A percentile compares a stretch with the other conserved stretches of the same genome.
Conservation (phyloP, 371 early-diverging fungal species). For the Mycotypha africana region DNA sequence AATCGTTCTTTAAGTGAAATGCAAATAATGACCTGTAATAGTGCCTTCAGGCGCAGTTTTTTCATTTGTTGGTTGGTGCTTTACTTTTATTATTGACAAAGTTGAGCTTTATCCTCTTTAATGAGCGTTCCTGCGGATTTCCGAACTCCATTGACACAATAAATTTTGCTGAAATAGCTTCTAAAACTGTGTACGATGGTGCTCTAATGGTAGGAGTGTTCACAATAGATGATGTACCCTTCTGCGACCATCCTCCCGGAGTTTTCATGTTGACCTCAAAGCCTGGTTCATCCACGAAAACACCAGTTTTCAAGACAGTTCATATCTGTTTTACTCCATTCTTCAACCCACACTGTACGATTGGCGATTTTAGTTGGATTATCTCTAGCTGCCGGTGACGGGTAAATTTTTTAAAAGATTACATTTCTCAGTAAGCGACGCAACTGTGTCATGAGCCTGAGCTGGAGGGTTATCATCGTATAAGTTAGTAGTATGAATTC, state of each 20-base stretch:
- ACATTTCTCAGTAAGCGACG: conserved; percentile 5
- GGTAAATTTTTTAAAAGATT: conserved; percentile 7
- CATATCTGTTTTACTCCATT: conserved; percentile 10
- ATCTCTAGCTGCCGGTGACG: conserved; percentile 9
- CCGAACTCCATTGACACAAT: conserved; percentile 9
- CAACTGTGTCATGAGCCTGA: conserved; percentile 4
- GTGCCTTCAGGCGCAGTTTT: conserved; percentile 7
- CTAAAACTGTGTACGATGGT: conserved; percentile 5
- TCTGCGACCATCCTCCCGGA: not conserved
- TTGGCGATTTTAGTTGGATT: conserved; percentile 1
- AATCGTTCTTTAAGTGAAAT: conserved; percentile 12
- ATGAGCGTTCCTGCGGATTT: conserved; percentile 9
- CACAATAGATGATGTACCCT: not conserved
- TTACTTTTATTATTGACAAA: conserved; percentile 7
- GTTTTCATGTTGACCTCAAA: not conserved
- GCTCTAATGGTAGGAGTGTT: conserved; percentile 4
- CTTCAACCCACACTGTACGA: conserved; percentile 1
- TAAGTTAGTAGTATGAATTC: conserved; percentile 6
- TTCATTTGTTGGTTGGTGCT: conserved; percentile 3
- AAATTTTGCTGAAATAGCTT: conserved; percentile 7
- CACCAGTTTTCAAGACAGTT: conserved; percentile 7
- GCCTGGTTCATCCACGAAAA: not conserved
- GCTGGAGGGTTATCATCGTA: conserved; percentile 4
- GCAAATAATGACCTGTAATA: conserved; percentile 7
- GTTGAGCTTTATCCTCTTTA: conserved; percentile 8